Base-by-base conservation (phyloP, 2,329 filamentous ascomycete species). In the Ophiostoma ips region DNA sequence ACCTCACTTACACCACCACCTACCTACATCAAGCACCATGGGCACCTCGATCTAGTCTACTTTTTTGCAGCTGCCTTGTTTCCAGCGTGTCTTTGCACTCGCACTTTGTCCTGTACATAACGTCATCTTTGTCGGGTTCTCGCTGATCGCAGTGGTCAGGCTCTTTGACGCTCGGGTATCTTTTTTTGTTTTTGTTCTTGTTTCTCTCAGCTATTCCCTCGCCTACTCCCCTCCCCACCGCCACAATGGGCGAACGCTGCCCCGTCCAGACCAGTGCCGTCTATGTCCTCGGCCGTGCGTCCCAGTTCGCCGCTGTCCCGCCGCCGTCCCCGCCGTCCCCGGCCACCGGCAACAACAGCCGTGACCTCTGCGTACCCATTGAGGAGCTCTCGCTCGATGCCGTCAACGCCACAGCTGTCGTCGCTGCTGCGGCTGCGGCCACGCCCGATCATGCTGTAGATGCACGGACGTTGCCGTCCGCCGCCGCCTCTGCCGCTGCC, bases 281-380 rank as follows among this genome's bases (percentile, higher is more conserved):
- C 21, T 71, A 72, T 37, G 61, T 75, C 10, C 64, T 73, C 21
- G 64, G 67, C 16, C 57, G 56, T 30, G 62, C 65, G 33, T 62
- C 62, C 41, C 58, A 64, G 36, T 64, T 66, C 1, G 24, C 24
- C 8, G 24, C 24, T 8, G 60, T 68, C 1, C 69, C 70, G 3
- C 71, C 71, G n/a, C 71, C 69, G 0, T 74, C 71, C 4, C 72
- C 72, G 5, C 71, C 72, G 2, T 73, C 71, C 11, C 71, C 68
- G 11, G 61, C 62, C 15, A 67, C 66, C 1, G 61, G 64, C 12
- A 60, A 58, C 12, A 60, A 58, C 43, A 56, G 59, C 13, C 52
- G 55, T 3, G 50, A 48, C 8, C 54, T 58, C 19, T 66, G 63
- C 50, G 59, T 65, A 16, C 62, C 65, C 15, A 62, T 69, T 38